Base-by-base conservation (phyloP, 202 grass and related monocot species). In the Musa balbisiana region DNA sequence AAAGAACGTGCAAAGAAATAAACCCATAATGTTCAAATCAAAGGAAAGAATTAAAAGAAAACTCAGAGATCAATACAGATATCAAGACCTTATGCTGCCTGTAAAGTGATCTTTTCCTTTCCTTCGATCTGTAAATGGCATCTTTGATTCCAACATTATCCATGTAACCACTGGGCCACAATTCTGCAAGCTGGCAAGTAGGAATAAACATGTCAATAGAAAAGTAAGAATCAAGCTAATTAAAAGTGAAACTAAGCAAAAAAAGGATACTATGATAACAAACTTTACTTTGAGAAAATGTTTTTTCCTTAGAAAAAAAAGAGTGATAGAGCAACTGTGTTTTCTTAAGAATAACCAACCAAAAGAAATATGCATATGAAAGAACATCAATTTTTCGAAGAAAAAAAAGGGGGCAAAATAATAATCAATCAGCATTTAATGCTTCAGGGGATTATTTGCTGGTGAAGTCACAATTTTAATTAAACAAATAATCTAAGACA, bases 71-170 rank as follows among this genome's bases (percentile, higher is more conserved):
- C 74, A 21, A 12, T 49, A 83, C 56, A 54, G n/a, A 51, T 16
- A 25, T 51, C 14, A 74, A 68, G 33, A 96, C 96, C 96, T 92
- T 99, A 72, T 95, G 83, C 55, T 95, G 91, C 83, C 59, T 87
- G 78, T 88, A 87, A 10, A 92, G 80, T 64, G 19, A 55, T 33
- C 84, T 82, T 79, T 84, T 92, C 16, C 95, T 84, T 51, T 95
- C 89, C 79, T 99, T 99, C 11, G 96, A 88, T 90, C 91, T 87
- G 77, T 24, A 81, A 84, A 99, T 92, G 50, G 96, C 91, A 78
- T 99, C 96, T 83, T 95, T 99, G 79, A 99, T 92, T 84, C 96
- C 96, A 72, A 95, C 70, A 87, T 95, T 92, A 87, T 99, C 91
- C 91, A 99, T 99, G 69, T 60, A 92, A 67, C 96, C 96, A 88